Conservation (phyloP, 306 rosid genomes). For the Urtica urens region DNA sequence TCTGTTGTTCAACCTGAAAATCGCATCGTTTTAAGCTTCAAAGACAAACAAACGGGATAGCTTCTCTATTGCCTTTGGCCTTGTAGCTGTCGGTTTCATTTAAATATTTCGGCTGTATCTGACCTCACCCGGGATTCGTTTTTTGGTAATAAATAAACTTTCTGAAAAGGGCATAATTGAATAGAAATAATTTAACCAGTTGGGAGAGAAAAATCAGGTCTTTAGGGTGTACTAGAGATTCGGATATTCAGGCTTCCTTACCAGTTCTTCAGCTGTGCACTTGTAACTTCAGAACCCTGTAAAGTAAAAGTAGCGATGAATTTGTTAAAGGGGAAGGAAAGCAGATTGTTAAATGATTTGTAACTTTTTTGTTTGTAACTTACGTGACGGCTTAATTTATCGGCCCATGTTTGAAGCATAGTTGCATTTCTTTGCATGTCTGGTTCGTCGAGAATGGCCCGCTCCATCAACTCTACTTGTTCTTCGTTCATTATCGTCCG, state of each 20-base stretch:
- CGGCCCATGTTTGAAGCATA: constrained; percentile 70
- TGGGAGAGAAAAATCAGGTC: too few relatives aligned
- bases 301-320: constrained; percentile 24
- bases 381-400: constrained; percentile 62
- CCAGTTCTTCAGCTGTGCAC: constrained; percentile 91
- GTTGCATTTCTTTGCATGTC: constrained; percentile 85
- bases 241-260: constrained; percentile 27
- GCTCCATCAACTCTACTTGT: constrained; percentile 58
- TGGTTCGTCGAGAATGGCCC: constrained; percentile 72
- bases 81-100: too few relatives aligned
- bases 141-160: too few relatives aligned
- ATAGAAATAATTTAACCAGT: too few relatives aligned
- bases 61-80: neutral
- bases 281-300: constrained; percentile 88
- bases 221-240: too few relatives aligned
- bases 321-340: constrained; percentile 22
- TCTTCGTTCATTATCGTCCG: constrained; percentile 84
- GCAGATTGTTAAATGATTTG: neutral
- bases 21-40: neutral
- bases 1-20: constrained; percentile 81
- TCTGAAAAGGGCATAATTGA: too few relatives aligned
- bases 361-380: constrained; percentile 11
- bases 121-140: too few relatives aligned
- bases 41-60: neutral
- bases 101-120: too few relatives aligned